Base-by-base conservation (phyloP, 495 filamentous ascomycete genomes). In the Saxophila tyrrhenica region DNA sequence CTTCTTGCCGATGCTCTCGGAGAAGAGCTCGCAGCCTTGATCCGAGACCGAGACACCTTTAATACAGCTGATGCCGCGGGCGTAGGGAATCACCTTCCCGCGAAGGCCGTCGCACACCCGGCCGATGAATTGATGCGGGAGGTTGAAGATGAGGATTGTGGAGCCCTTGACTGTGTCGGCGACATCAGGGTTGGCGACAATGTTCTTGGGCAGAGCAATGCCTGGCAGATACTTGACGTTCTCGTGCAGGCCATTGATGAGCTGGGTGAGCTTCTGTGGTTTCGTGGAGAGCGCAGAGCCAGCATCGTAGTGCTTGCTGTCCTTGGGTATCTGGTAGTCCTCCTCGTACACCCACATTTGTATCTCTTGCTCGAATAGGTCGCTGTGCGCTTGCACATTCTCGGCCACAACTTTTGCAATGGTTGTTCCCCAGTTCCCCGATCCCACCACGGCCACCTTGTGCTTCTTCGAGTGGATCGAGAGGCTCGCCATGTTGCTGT, bases 331-430 rank as follows among this genome's bases (percentile, higher is more conserved):
- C 48, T 79, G 79, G 39, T 90, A 81, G 46, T 89, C 81, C 70
- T 95, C 89, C 71, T 95, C 87, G 58, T 80, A 92, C 64, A 95
- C 91, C 87, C 87, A 97, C 91, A 99, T 97, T 70, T 91, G 86
- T 39, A 99, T 89, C 51, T 89, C 78, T 61, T 81, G 70, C 58
- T 96, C 83, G 66, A 97, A 99, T 44, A 94, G 58, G 25, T 86
- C 79, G 0, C 81, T 73, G 69, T 96, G 77, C 58, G 74, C 80
- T 52, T 75, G 75, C 21, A 88, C 83, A 71, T 94, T 97, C 71
- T 99, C 89, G 54, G 92, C 89, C 48, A 95, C 77, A 56, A 99
- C 91, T 72, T 99, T 99, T 61, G 90, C 83, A 66, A 99, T 96
- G 41, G 92, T 89, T 39, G 87, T 91, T 59, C 94, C 94, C 87